Evolutionary conservation across 2,329 filamentous ascomycete species (phyloP), one percentile per base, ranked within the genome.

Genomic region (Colletotrichum incanum): DNA sequence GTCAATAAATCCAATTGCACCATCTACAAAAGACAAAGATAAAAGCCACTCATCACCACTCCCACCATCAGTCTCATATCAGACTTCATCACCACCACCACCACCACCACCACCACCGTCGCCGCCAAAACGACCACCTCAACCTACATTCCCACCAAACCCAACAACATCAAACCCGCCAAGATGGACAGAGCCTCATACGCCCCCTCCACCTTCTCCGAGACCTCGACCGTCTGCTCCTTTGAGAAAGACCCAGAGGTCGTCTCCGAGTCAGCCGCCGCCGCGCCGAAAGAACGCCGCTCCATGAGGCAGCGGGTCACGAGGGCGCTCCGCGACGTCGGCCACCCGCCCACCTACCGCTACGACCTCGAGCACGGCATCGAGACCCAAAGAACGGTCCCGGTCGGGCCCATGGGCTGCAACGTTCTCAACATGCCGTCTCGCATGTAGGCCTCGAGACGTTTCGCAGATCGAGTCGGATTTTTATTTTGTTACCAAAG

Each of bases 401-500:
- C 60, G 5, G 67, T 71, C 34, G 71, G 71, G 1, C 71, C 71
- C 41, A 62, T 58, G 61, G 71, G 71, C 5, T 52, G 3, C 18
- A 71, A 73, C 34, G 61, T 73, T 26, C 67, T 73, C 49, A 73
- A 73, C 60, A 49, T 52, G 55, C 71, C 55, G 7, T 73, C 71
- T 20, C 69, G 69, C 8, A 69, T 69, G 23, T 72, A 18, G 59
- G 3, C 8, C 34, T 31, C 39, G 9, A 20, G 12, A n/a, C 26
- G 3, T 60, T 8, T 8, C 28, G 23, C n/a, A 6, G 14, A 45
- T 18, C 20, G 14, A 41, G 11, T 8, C 47, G 47, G 18, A 28
- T 31, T 28, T 67, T 2, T 41, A 37, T 41, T 58, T 23, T 37
- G 20, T 55, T 6, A 26, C 18, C 16, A 63, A 23, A 31, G n/a